Evolutionary conservation across 192 early-diverging fungal genomes (phyloP), one percentile per base, ranked within the genome.

Genomic region (Lunasporangiospora selenospora): DNA sequence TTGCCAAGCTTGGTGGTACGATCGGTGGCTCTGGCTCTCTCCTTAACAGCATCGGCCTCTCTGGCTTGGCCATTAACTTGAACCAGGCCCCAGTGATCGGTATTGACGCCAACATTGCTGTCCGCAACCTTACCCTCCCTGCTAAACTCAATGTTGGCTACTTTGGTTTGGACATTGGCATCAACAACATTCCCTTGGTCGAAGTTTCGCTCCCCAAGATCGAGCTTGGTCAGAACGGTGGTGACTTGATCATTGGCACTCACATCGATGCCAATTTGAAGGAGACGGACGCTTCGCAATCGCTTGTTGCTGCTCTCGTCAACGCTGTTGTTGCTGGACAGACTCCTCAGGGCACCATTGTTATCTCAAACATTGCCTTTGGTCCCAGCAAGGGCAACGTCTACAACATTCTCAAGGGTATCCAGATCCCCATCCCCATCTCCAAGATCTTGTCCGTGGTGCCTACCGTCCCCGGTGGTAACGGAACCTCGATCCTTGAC

Each of bases 1-100:
- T 70, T 23, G 18, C 41, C 58, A 70, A 61, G 46, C 49, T 70
- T n/a, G 58, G 66, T 13, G 58, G 58, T n/a, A 61, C 51, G 66
- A 29, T 61, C 47, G 40, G 51, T 7, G 58, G 66, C 16, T 42
- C 66, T 70, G 65, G 65, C 5, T 70, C 66, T 16, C 46, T 50
- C 39, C 46, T 70, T 18, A 70, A 61, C 41, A 38, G 66, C 26
- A 27, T 70, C 3, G 53, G 52, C 45, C 57, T 70, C 32, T 60
- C 58, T 15, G 58, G 44, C 15, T 45, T 70, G 27, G 58, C 37
- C 37, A 50, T 70, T 19, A 55, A 70, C 66, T 43, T 70, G 66
- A 70, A 70, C 53, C 43, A 60, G 44, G 58, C 66, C 19, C 66
- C 57, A 18, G 48, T 38, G 34, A 70, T 70, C 21, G 58, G 58